phyloP scores from a whole-genome alignment of 345 rosid genomes.

The Sisymbrium irio region DNA sequence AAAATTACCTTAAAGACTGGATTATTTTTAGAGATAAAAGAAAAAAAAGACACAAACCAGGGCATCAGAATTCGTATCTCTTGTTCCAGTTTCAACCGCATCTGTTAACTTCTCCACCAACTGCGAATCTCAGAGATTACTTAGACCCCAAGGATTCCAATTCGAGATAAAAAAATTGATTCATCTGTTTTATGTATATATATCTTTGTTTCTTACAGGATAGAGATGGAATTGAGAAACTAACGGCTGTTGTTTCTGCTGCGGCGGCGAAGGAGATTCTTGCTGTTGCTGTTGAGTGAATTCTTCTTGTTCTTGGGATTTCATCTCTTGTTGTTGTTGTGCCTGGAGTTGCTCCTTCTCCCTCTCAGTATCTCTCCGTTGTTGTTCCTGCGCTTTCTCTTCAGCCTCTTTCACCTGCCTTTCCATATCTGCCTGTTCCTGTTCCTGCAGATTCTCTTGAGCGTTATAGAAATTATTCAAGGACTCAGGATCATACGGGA shows the following conservation, averaged over 20 bases:
- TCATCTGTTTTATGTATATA: not conserved
- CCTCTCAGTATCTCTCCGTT: too few species aligned
- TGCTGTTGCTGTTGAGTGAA: not conserved
- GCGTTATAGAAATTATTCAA: too few species aligned
- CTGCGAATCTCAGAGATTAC: constrained; percentile 32
- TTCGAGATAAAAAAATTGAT: not conserved
- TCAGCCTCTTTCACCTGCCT: too few species aligned
- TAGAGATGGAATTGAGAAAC: not conserved
- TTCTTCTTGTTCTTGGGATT: not conserved
- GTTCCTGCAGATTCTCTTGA: too few species aligned
- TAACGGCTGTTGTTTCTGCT: not conserved
- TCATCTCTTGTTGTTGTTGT: not conserved
- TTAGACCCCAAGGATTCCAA: not conserved
- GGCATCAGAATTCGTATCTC: constrained; percentile 75
- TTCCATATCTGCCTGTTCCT: too few species aligned
- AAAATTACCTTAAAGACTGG: not conserved
- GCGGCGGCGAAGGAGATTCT: too few species aligned
- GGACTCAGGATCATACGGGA: too few species aligned
- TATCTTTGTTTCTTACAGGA: not conserved
- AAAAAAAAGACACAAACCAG: constrained; percentile 42
- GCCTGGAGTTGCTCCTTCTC: not conserved
- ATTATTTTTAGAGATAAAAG: not conserved
- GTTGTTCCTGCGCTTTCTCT: too few species aligned
- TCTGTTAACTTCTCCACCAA: constrained; percentile 67
- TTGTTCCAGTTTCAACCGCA: constrained; percentile 66